phyloP scores from a whole-genome alignment of 2,329 filamentous ascomycete species.

The Cytospora mali region DNA sequence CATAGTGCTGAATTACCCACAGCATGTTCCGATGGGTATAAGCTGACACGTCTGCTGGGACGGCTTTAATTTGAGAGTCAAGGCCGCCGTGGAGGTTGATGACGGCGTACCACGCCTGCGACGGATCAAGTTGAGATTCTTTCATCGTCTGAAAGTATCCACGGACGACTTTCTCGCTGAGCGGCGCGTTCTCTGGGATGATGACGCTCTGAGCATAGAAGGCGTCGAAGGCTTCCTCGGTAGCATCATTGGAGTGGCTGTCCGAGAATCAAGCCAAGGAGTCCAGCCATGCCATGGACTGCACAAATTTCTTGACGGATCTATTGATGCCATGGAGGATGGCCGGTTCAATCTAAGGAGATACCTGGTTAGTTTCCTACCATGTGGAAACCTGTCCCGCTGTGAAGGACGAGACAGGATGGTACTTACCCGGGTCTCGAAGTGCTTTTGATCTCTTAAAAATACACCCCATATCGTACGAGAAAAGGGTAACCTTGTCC shows the following conservation, averaged over 20 bases:
- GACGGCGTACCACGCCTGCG: slow-evolving; percentile 43
- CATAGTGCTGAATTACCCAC: slow-evolving; percentile 53
- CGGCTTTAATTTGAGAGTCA: slow-evolving; percentile 40
- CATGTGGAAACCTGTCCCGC: neutral
- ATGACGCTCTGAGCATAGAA: slow-evolving; percentile 20
- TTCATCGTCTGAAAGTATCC: slow-evolving; percentile 18
- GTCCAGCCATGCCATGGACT: slow-evolving; percentile 17
- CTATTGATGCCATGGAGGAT: slow-evolving; percentile 13
- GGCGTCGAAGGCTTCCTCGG: slow-evolving; percentile 17
- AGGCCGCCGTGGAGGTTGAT: slow-evolving; percentile 46
- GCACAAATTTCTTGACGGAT: slow-evolving; percentile 19
- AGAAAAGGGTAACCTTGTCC: slow-evolving; percentile 4
- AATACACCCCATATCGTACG: slow-evolving; percentile 16
- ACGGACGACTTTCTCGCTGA: neutral
- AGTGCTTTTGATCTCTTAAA: neutral
- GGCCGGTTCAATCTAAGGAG: slow-evolving; percentile 4
- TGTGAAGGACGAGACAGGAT: neutral
- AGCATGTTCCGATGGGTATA: slow-evolving; percentile 49
- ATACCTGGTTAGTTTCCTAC: neutral
- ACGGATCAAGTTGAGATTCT: neutral
- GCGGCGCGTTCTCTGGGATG: slow-evolving; percentile 13
- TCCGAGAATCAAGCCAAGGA: slow-evolving; percentile 13
- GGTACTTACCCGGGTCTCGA: slow-evolving; percentile 6
- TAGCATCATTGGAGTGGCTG: slow-evolving; percentile 14
- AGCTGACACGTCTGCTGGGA: slow-evolving; percentile 36